Base-by-base conservation (phyloP, 1,139 yeast species). In the Yamadazyma sp. region DNA sequence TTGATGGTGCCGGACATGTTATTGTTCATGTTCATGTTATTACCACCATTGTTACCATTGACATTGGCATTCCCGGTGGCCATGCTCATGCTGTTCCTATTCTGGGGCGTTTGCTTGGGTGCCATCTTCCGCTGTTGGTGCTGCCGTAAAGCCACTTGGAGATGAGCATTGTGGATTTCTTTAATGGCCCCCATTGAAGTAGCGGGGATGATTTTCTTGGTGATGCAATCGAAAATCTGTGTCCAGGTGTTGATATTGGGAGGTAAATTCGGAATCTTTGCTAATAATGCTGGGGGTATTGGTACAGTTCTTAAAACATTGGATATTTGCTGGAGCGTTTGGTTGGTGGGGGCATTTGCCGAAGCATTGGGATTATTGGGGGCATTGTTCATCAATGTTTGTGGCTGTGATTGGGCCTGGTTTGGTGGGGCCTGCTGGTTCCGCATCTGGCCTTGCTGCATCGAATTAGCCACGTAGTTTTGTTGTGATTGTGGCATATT, bases 201-300 rank as follows among this genome's bases (percentile, higher is more conserved):
- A 4, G 72, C 71, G 1, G 85, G 78, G 22, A 85, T 64, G 37
- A 76, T 67, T 40, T 77, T 80, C 46, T 78, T 76, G 43, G 75
- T 77, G 37, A 85, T 71, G 48, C 85, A 73, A 38, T 84, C 87
- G 56, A 85, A 81, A 20, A 89, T 79, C 56, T 84, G 90, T 30
- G 79, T 76, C 96, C 96, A 88, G 4, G 95, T 86, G 46, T 77
- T 82, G 28, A 82, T 82, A 38, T 82, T 85, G n/a, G 84, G 81
- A 0, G 96, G 96, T 25, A 89, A 67, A 33, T 80, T 82, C 10
- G 96, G 96, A 37, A 89, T 78, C 52, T 78, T 78, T 36, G 76
- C 71, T 33, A 89, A 64, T 30, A 89, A 59, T 6, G 81, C 79
- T n/a, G 77, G 79, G 1, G 97, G 97, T 37, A 89, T 86, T 3